phyloP scores from a whole-genome alignment of 23 red algal species.

The Chondrus crispus region DNA sequence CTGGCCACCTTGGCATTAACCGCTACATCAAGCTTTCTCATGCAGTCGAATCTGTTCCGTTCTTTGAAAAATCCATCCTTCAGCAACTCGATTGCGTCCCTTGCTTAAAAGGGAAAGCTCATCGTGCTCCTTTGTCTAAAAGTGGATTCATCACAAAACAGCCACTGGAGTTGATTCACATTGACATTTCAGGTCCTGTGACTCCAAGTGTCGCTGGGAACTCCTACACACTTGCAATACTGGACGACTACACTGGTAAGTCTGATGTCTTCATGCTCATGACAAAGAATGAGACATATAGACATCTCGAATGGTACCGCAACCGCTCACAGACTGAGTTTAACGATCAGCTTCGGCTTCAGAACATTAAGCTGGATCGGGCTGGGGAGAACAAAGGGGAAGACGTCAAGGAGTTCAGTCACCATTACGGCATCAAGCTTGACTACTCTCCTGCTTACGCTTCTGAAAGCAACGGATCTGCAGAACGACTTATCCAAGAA shows the following conservation, averaged over 20 bases:
- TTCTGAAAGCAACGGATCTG: not conserved
- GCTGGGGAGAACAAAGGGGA: conserved; percentile 1
- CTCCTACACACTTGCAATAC: not conserved
- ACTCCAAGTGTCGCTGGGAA: too few species aligned
- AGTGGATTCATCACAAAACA: too few species aligned
- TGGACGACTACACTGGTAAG: not conserved
- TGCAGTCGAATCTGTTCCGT: not conserved
- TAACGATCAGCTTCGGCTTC: too few species aligned
- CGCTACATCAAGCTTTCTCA: not conserved
- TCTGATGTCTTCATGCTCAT: not conserved
- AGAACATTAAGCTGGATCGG: not conserved
- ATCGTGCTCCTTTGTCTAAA: too few species aligned
- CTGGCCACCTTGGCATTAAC: not conserved
- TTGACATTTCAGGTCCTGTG: not conserved
- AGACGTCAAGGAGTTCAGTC: not conserved
- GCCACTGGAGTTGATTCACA: not conserved
- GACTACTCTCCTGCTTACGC: not conserved
- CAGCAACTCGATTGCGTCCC: not conserved
- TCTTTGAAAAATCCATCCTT: not conserved
- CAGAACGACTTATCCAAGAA: conserved; percentile 1
- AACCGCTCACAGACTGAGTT: too few species aligned
- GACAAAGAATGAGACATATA: not conserved
- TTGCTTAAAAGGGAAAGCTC: conserved; percentile 16
- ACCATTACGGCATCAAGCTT: not conserved
- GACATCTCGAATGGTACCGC: too few species aligned